Evolutionary conservation across 2,329 filamentous ascomycete species (phyloP), one percentile per base, ranked within the genome.

Genomic region (Phyllosticta citriasiana): DNA sequence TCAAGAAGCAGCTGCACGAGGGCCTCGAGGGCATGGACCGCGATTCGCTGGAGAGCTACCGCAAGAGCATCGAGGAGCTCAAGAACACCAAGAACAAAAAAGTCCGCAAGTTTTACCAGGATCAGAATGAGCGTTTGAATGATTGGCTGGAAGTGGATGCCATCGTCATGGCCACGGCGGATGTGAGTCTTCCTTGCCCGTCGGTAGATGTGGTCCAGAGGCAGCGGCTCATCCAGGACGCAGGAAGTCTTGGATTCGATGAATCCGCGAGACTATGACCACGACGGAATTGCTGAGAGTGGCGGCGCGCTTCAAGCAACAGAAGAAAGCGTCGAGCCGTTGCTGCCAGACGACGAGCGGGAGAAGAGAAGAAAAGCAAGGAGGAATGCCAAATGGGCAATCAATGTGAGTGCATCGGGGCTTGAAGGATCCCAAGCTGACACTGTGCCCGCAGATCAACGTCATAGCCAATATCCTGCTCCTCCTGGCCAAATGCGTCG

Each of bases 121-220:
- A 73, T 14, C 82, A 84, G 66, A 85, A 85, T 64, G 71, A 76
- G 9, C 71, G 77, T 1, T 67, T 84, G 10, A 80, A 84, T 63
- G 81, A 83, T 64, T 84, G 81, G 82, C 70, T 82, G 10, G 81
- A 84, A 68, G 80, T 84, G 35, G 82, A 84, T 68, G 78, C 80
- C 40, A 74, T 84, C 6, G 82, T 85, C 53, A 77, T 77, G 64
- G 76, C 78, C 25, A 74, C 84, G 50, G 79, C 82, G 10, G 82
- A 84, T 66, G 27, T 30, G 27, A 30, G 27, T 8, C 27, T 30
- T 30, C 27, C 27, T 30, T 30, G 3, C 5, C 27, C 6, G 27
- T 4, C 6, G 27, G 27, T 30, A 30, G 27, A 7, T 8, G 27
- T 30, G 27, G 27, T 30, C 6, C 3, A 8, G 9, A 30, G 27